A percentile compares a stretch with the other conserved stretches of the same genome.
Conservation (phyloP, 164 flowering plant species). For the Vitis rotundifolia region DNA sequence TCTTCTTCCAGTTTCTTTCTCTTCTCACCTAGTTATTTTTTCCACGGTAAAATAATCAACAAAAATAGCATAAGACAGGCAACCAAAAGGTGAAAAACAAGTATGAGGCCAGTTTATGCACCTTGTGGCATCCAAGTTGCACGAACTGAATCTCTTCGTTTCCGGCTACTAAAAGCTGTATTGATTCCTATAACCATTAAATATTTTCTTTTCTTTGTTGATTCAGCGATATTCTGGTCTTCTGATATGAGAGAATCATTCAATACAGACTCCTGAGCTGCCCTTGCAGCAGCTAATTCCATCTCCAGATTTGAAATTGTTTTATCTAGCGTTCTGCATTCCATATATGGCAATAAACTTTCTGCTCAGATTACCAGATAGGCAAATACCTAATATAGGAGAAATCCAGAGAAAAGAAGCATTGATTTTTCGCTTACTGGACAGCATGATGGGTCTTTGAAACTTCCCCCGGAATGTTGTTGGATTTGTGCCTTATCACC, state of each 20-base stretch:
- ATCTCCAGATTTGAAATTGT: conserved; percentile 59
- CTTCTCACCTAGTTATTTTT: conserved; percentile 53
- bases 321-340: conserved; percentile 55
- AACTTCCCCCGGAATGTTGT: conserved; percentile 21
- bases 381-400: background rate
- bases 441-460: conserved; percentile 22
- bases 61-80: background rate
- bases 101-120: conserved; percentile 14
- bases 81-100: conserved; percentile 1
- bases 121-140: conserved; percentile 92
- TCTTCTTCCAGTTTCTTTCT: conserved; percentile 77
- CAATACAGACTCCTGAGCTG: conserved; percentile 47
- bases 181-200: conserved; percentile 80
- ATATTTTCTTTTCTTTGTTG: conserved; percentile 51
- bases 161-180: conserved; percentile 80
- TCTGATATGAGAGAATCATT: conserved; percentile 37
- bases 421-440: conserved; percentile 34
- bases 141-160: conserved; percentile 84
- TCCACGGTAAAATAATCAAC: conserved; percentile 3
- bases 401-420: conserved; percentile 6
- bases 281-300: conserved; percentile 60
- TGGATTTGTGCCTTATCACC: conserved; percentile 22
- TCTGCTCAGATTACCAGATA: background rate
- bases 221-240: conserved; percentile 22
- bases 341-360: conserved; percentile 10